Percentiles rank a stretch among this genome's conserved stretches.
Evolutionary conservation across 257 asterid species (phyloP).

Genomic region (Nicotiana benthamiana): DNA sequence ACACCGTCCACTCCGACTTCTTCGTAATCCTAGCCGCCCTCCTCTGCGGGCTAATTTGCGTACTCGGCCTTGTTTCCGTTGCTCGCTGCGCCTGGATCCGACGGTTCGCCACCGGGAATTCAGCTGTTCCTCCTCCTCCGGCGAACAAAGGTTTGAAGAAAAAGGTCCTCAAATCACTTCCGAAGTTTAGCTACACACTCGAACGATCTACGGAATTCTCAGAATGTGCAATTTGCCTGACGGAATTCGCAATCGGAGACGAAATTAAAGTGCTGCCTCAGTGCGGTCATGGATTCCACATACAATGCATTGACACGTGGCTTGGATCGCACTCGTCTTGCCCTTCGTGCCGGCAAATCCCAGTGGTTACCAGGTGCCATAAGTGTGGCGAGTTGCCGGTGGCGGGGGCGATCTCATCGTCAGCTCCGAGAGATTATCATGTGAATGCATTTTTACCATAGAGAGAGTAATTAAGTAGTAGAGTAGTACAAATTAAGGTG

Average conservation of each 20-base stretch:
- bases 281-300: slow-evolving; percentile 31
- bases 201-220: slow-evolving; percentile 1
- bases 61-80: slow-evolving; percentile 18
- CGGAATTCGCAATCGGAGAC: slow-evolving; percentile 17
- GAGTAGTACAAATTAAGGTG: background rate
- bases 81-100: slow-evolving; percentile 26
- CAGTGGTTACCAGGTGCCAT: slow-evolving; percentile 15
- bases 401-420: background rate
- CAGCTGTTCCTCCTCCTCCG: background rate
- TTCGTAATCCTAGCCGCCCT: slow-evolving; percentile 21
- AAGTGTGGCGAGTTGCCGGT: slow-evolving; percentile 19
- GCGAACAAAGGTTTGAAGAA: slow-evolving; percentile 21
- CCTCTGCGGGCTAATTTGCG: slow-evolving; percentile 25
- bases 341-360: slow-evolving; percentile 24
- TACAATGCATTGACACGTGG: slow-evolving; percentile 26
- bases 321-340: slow-evolving; percentile 22
- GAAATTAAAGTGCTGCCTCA: slow-evolving; percentile 17
- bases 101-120: slow-evolving; percentile 1
- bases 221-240: slow-evolving; percentile 25
- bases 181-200: slow-evolving; percentile 11
- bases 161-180: slow-evolving; percentile 17
- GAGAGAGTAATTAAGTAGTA: background rate
- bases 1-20: slow-evolving; percentile 11
- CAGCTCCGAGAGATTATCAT: slow-evolving; percentile 4
- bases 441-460: slow-evolving; percentile 14